Evolutionary conservation across 2,329 filamentous ascomycete genomes (phyloP).

Genomic region (Xylaria sp.): DNA sequence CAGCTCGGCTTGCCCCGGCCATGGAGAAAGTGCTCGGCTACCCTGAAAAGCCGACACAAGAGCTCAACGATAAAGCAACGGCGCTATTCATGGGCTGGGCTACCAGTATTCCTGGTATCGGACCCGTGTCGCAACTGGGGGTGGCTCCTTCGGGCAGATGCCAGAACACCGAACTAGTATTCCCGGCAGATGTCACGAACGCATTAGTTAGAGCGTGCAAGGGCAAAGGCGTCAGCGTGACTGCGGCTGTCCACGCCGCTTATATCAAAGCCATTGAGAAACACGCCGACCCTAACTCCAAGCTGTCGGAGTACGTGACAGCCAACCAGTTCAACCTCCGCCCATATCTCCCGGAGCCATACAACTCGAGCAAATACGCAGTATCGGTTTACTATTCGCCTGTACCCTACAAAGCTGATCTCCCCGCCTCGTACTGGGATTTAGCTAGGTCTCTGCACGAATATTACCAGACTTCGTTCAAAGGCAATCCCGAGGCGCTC

Average conservation of each 20-base stretch:
- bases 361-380: slow-evolving; percentile 38
- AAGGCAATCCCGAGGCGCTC: slow-evolving; percentile 34
- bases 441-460: slow-evolving; percentile 33
- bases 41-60: slow-evolving; percentile 31
- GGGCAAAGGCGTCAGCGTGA: slow-evolving; percentile 24
- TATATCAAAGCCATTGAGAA: slow-evolving; percentile 38
- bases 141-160: slow-evolving; percentile 31
- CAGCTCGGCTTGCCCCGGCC: slow-evolving; percentile 29
- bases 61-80: slow-evolving; percentile 24
- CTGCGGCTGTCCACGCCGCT: slow-evolving; percentile 36
- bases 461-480: slow-evolving; percentile 38
- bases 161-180: slow-evolving; percentile 34
- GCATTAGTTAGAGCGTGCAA: slow-evolving; percentile 30
- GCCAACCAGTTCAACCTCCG: slow-evolving; percentile 45
- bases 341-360: slow-evolving; percentile 41
- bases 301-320: slow-evolving; percentile 41
- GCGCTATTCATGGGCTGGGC: slow-evolving; percentile 35
- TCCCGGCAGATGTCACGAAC: slow-evolving; percentile 27
- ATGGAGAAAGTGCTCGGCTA: slow-evolving; percentile 35
- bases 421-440: slow-evolving; percentile 36
- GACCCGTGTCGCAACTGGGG: slow-evolving; percentile 33
- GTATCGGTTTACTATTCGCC: slow-evolving; percentile 37
- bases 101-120: slow-evolving; percentile 36
- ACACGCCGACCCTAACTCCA: slow-evolving; percentile 38
- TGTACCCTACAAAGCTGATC: slow-evolving; percentile 30